A percentile compares a stretch with the other conserved stretches of the same genome.
These are phyloP conservation scores for Aspergillus carbonarius DNA, from an alignment of 2,329 filamentous ascomycete species.

Conservation along the genomic window DNA sequence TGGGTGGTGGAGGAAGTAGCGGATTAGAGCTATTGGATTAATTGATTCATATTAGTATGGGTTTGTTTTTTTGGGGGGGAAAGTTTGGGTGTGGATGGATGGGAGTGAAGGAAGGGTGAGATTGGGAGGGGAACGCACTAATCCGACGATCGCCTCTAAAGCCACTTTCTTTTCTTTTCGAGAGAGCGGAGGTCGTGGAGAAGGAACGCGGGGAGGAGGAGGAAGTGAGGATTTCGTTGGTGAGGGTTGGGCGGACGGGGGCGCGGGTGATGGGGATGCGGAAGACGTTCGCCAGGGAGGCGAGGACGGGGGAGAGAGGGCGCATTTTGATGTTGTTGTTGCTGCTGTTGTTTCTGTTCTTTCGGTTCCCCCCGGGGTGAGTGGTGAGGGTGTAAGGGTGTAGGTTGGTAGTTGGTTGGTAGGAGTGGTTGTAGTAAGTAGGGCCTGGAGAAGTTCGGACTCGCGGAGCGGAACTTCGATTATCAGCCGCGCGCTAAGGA, in stretches of 20 bases:
- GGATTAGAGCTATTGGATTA: conserved; percentile 55
- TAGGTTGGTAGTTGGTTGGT: conserved; percentile 16
- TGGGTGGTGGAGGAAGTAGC: conserved; percentile 69
- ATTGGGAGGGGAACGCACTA: conserved; percentile 37
- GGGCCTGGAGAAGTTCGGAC: not conserved
- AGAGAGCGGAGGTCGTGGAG: conserved; percentile 16
- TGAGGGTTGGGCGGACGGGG: conserved; percentile 26
- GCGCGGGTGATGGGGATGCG: conserved; percentile 41
- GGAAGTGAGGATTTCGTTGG: not conserved
- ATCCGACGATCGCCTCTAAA: conserved; percentile 42
- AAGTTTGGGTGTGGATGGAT: conserved; percentile 16
- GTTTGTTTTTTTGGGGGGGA: conserved; percentile 12
- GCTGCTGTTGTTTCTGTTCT: too few relatives aligned
- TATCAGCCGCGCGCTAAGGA: conserved; percentile 17
- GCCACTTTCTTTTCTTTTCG: conserved; percentile 39
- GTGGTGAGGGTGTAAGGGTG: conserved; percentile 19
- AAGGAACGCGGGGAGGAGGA: conserved; percentile 26
- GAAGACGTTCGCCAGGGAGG: conserved; percentile 47
- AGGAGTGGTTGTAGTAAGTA: not conserved
- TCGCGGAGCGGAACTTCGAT: conserved; percentile 13
- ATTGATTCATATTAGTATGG: not conserved
- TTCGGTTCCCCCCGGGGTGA: conserved; percentile 13
- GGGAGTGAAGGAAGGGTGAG: not conserved
- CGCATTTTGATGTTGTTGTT: conserved; percentile 26
- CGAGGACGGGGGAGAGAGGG: conserved; percentile 42